These are phyloP conservation scores for Vinca minor DNA, from an alignment of 257 asterid genomes.

Conservation along the genomic window DNA sequence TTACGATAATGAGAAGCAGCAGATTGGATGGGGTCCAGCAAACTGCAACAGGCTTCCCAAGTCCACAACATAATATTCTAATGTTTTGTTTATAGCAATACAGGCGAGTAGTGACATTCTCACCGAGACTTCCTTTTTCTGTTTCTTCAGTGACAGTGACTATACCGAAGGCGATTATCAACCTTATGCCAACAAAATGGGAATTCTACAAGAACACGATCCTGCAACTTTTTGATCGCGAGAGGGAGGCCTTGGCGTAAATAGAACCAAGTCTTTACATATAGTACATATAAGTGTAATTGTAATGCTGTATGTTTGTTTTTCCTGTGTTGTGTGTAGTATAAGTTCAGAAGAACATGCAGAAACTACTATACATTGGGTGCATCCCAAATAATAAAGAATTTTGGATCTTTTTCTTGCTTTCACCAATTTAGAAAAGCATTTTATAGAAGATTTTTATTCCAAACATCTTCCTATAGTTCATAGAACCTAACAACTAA, in stretches of 20 bases:
- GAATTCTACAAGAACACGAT: conserved; percentile 9
- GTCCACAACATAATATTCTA: conserved; percentile 17
- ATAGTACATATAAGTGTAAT: background rate
- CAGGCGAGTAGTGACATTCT: conserved; percentile 19
- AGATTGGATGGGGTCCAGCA: conserved; percentile 58
- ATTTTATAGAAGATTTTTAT: no score
- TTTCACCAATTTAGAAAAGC: no score
- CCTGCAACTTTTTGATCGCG: conserved; percentile 17
- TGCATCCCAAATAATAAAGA: background rate
- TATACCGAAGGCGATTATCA: conserved; percentile 2
- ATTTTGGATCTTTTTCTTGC: background rate
- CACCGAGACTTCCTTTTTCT: conserved; percentile 12
- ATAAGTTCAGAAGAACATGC: background rate
- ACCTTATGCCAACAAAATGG: conserved; percentile 11
- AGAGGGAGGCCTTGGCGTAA: conserved; percentile 10
- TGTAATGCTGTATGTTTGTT: background rate
- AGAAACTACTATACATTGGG: background rate
- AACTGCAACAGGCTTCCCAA: conserved; percentile 40
- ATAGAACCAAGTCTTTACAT: background rate
- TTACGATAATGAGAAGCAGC: conserved; percentile 64
- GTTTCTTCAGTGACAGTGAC: conserved; percentile 21
- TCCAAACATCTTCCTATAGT: no score
- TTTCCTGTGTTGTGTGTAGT: background rate
- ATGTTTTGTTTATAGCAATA: conserved; percentile 9
- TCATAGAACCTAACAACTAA: no score